Percentiles rank a stretch among this genome's conserved stretches.
These are phyloP conservation scores for Suillus discolor DNA, from an alignment of 768 basidiomycete genomes.

Conservation along the genomic window DNA sequence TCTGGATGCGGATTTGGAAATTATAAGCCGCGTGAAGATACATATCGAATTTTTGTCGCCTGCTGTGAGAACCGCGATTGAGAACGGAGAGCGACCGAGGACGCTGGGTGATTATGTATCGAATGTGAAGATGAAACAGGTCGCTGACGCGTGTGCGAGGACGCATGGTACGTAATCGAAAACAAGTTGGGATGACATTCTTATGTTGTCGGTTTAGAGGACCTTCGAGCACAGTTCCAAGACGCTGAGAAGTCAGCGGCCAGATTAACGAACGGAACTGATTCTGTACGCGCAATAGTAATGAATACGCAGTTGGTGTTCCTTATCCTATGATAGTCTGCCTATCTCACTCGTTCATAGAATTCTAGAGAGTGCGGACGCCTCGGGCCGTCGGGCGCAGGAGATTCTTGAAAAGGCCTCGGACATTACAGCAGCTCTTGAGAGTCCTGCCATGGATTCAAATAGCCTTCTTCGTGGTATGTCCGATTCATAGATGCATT, in stretches of 20 bases:
- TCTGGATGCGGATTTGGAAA: conserved; percentile 70
- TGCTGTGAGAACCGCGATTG: conserved; percentile 66
- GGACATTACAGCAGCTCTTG: conserved; percentile 50
- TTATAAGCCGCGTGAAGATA: conserved; percentile 65
- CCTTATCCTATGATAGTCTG: neutral
- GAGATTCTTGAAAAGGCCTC: conserved; percentile 60
- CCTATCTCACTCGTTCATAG: conserved; percentile 36
- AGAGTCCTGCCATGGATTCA: conserved; percentile 54
- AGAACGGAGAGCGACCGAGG: conserved; percentile 66
- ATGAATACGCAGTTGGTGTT: conserved; percentile 27
- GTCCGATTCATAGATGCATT: neutral
- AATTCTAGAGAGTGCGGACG: conserved; percentile 60
- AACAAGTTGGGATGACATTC: neutral
- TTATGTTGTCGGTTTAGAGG: conserved; percentile 42
- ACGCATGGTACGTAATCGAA: conserved; percentile 59
- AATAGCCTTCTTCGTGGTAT: conserved; percentile 58
- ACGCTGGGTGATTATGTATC: conserved; percentile 84
- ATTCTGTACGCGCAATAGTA: conserved; percentile 55
- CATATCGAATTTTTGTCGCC: conserved; percentile 78
- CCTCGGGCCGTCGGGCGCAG: conserved; percentile 55
- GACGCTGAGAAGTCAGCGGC: conserved; percentile 56
- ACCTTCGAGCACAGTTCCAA: conserved; percentile 55
- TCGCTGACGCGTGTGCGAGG: conserved; percentile 68
- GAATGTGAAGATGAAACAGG: conserved; percentile 75
- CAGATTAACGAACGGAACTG: conserved; percentile 58